Evolutionary conservation across 805 yeast species (phyloP).

Genomic region (Pichia heedii): DNA sequence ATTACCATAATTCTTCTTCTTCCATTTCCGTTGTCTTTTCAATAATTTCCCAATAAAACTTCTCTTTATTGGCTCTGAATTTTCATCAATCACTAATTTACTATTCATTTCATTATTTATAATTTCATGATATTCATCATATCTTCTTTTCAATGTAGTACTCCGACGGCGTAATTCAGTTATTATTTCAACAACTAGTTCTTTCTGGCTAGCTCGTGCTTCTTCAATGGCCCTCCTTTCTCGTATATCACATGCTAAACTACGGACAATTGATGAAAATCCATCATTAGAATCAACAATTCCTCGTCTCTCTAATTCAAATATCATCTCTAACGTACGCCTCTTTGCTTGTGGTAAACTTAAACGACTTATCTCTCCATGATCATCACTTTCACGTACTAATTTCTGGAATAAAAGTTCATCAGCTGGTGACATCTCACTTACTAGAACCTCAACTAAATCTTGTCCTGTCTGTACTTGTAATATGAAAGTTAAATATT

Average conservation of each 20-base stretch:
- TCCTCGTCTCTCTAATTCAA: conserved; percentile 66
- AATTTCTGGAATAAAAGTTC: conserved; percentile 56
- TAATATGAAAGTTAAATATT: conserved; percentile 73
- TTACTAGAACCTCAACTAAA: conserved; percentile 39
- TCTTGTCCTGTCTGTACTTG: conserved; percentile 77
- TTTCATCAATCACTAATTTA: background rate
- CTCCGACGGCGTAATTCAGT: conserved; percentile 37
- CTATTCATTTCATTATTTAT: background rate
- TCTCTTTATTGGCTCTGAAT: background rate
- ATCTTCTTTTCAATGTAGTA: conserved; percentile 35
- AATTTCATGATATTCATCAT: conserved; percentile 33
- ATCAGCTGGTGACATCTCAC: conserved; percentile 58
- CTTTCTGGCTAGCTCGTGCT: conserved; percentile 33
- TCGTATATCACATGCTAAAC: conserved; percentile 72
- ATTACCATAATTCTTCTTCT: background rate
- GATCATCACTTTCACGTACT: conserved; percentile 35
- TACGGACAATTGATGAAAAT: conserved; percentile 72
- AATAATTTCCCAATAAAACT: background rate
- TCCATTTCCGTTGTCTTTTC: background rate
- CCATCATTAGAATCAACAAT: conserved; percentile 56
- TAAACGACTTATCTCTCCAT: conserved; percentile 21
- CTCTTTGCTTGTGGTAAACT: conserved; percentile 72
- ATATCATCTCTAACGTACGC: conserved; percentile 60
- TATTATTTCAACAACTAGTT: conserved; percentile 33
- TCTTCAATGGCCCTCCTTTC: conserved; percentile 36